phyloP scores from a whole-genome alignment of 2,329 filamentous ascomycete genomes.

The Colletotrichum echinochloae region DNA sequence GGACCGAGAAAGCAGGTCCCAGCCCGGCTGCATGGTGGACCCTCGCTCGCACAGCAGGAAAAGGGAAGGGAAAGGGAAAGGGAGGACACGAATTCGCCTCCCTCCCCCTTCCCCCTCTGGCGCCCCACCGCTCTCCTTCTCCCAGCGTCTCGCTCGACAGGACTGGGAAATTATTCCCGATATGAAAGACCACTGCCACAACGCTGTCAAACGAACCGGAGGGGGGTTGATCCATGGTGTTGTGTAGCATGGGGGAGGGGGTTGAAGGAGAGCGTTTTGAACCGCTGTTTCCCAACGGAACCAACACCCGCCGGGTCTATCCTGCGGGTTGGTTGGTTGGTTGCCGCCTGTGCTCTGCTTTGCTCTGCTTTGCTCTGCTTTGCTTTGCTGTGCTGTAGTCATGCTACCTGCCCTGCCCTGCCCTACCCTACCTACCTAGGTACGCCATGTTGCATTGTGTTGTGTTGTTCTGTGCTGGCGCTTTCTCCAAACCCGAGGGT shows the following conservation, averaged over 20 bases:
- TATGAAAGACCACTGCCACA: not conserved
- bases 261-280: slow-evolving; percentile 12
- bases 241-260: not conserved
- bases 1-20: slow-evolving; percentile 1
- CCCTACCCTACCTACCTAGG: too few species aligned
- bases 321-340: too few species aligned
- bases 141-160: slow-evolving; percentile 24
- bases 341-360: not conserved
- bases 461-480: not conserved
- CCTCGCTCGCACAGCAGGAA: not conserved
- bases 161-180: slow-evolving; percentile 3
- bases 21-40: not conserved
- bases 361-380: not conserved
- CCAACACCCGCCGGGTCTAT: slow-evolving; percentile 2
- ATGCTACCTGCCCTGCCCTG: too few species aligned
- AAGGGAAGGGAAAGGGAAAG: not conserved
- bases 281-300: slow-evolving; percentile 17
- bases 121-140: slow-evolving; percentile 26
- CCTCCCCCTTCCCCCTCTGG: not conserved
- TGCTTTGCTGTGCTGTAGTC: not conserved
- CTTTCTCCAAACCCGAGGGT: not conserved
- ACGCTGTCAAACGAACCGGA: not conserved
- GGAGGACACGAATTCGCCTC: slow-evolving; percentile 9
- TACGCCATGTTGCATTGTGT: too few species aligned
- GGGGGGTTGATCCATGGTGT: not conserved